Conservation (phyloP, 2,329 filamentous ascomycete species). For the Paraconiothyrium brasiliense region DNA sequence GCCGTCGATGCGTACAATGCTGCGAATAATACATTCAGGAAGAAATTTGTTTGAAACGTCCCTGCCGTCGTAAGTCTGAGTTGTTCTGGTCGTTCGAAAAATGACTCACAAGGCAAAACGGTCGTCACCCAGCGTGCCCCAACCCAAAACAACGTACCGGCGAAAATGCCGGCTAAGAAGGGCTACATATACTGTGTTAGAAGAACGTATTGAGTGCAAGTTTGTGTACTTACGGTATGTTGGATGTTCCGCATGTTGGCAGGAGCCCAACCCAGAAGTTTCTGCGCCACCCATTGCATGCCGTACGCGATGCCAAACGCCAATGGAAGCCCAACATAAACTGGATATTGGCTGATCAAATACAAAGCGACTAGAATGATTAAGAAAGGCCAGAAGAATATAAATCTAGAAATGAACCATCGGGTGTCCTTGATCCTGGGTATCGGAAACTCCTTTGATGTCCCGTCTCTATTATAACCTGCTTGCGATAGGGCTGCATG, state of each 20-base stretch:
- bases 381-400: slow-evolving; percentile 88
- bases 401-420: slow-evolving; percentile 81
- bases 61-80: slow-evolving; percentile 51
- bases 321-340: slow-evolving; percentile 80
- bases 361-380: slow-evolving; percentile 76
- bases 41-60: slow-evolving; percentile 71
- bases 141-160: slow-evolving; percentile 83
- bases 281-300: slow-evolving; percentile 80
- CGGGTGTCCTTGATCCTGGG: slow-evolving; percentile 79
- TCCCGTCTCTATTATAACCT: slow-evolving; percentile 83
- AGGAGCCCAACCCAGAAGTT: slow-evolving; percentile 82
- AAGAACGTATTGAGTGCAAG: not conserved
- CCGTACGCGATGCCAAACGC: slow-evolving; percentile 72
- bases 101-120: slow-evolving; percentile 73
- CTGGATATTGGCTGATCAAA: slow-evolving; percentile 75
- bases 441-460: slow-evolving; percentile 77
- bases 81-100: not conserved
- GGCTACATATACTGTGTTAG: slow-evolving; percentile 64
- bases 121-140: slow-evolving; percentile 78
- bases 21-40: slow-evolving; percentile 81
- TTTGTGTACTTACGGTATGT: slow-evolving; percentile 72
- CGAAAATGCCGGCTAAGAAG: slow-evolving; percentile 93
- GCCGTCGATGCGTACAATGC: slow-evolving; percentile 70
- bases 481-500: slow-evolving; percentile 82
- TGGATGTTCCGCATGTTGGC: slow-evolving; percentile 89